Percentiles rank a stretch among this genome's conserved stretches.
phyloP scores from a whole-genome alignment of 345 rosid species.

The Cardiospermum halicacabum region DNA sequence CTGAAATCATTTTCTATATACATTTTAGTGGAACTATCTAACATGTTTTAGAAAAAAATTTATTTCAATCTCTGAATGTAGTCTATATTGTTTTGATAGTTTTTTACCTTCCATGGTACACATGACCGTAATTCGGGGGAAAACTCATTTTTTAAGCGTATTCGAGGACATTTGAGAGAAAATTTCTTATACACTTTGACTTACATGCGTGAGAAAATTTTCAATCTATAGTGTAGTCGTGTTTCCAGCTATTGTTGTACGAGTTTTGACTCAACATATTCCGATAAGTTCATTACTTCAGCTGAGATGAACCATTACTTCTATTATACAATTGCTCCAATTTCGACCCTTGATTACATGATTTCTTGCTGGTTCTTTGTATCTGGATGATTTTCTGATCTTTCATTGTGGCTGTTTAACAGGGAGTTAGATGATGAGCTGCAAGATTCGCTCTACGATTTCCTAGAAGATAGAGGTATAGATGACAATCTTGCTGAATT shows the following conservation, averaged over 20 bases:
- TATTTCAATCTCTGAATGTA: no score
- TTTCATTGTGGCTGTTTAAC: constrained; percentile 18
- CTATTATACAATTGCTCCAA: neutral
- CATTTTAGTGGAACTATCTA: neutral
- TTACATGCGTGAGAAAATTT: no score
- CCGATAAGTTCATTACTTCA: no score
- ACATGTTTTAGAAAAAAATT: neutral
- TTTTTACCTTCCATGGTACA: no score
- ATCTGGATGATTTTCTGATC: constrained; percentile 4
- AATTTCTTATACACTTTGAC: no score
- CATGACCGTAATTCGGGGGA: no score
- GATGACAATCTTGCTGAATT: constrained; percentile 61
- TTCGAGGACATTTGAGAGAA: no score
- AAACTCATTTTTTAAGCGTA: no score
- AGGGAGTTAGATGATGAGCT: constrained; percentile 85
- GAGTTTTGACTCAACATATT: no score
- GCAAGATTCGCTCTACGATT: constrained; percentile 60
- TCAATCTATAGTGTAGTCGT: no score
- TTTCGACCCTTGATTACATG: neutral
- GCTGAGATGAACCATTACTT: neutral
- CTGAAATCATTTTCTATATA: neutral
- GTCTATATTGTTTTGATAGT: no score
- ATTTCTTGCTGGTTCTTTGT: neutral
- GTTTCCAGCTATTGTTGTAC: no score
- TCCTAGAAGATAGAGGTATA: constrained; percentile 66